A percentile compares a stretch with the other conserved stretches of the same genome.
Conservation (phyloP, 108 stramenopile species). For the Fragilaria crotonensis region DNA sequence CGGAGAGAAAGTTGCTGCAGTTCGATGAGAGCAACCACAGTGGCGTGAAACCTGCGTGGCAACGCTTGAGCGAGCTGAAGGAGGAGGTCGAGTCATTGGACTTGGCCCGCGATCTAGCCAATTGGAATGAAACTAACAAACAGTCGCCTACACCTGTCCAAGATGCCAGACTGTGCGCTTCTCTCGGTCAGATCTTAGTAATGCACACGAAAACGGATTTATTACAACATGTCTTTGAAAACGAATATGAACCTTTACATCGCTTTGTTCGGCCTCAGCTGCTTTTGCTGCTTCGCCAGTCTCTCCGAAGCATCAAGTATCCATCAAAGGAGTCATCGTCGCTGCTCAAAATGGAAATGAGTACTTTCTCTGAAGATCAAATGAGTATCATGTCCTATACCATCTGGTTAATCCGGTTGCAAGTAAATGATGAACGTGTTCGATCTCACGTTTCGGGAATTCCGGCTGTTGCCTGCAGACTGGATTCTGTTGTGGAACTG, state of each 20-base stretch:
- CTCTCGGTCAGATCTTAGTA: background rate
- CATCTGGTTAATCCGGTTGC: background rate
- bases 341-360: background rate
- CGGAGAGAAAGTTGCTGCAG: background rate
- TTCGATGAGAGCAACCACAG: background rate
- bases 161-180: background rate
- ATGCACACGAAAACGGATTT: background rate
- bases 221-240: background rate
- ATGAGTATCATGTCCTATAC: background rate
- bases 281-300: background rate
- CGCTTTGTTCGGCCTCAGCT: constrained; percentile 2
- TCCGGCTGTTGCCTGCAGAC: background rate
- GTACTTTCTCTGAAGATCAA: background rate
- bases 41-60: background rate
- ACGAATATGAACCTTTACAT: constrained; percentile 11
- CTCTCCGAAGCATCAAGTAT: constrained; percentile 5
- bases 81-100: background rate
- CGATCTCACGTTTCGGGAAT: background rate
- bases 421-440: background rate
- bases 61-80: background rate
- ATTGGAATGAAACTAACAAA: background rate
- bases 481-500: constrained; percentile 22
- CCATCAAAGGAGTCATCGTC: constrained; percentile 8
- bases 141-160: background rate
- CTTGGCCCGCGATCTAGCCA: background rate